These are phyloP conservation scores for Talaromyces sp. DNA, from an alignment of 2,329 filamentous ascomycete species.

Conservation along the genomic window DNA sequence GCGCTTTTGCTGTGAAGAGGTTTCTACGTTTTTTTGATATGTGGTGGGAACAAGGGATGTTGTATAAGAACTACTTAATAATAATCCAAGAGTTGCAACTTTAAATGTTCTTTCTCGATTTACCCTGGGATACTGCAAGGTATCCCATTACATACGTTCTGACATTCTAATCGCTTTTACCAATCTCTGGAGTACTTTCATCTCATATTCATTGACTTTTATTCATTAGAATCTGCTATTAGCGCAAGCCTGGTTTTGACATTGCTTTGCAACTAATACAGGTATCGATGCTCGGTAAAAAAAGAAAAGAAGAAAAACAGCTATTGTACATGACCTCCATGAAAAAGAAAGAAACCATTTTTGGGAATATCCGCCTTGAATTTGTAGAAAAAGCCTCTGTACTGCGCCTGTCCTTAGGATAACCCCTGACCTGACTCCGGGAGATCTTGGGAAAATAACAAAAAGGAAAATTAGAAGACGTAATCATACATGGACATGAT, in stretches of 20 bases:
- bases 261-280: neutral
- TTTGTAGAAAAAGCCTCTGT: constrained; percentile 9
- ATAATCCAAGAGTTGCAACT: neutral
- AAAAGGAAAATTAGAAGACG: neutral
- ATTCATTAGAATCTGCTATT: neutral
- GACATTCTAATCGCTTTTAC: neutral
- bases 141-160: neutral
- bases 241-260: neutral
- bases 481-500: constrained; percentile 1
- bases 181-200: neutral
- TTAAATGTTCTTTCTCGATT: neutral
- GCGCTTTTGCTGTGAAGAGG: constrained; percentile 1
- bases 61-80: too few species aligned
- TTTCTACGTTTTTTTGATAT: too few species aligned
- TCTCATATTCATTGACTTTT: neutral
- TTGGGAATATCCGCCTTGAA: constrained; percentile 8
- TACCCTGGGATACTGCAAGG: neutral
- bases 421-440: constrained; percentile 9
- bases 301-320: constrained; percentile 1
- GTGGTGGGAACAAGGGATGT: neutral
- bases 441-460: neutral
- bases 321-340: constrained; percentile 11
- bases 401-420: constrained; percentile 11
- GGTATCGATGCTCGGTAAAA: neutral
- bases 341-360: neutral